Conservation (phyloP, 441 rosid species). For the Bruguiera hainesii region DNA sequence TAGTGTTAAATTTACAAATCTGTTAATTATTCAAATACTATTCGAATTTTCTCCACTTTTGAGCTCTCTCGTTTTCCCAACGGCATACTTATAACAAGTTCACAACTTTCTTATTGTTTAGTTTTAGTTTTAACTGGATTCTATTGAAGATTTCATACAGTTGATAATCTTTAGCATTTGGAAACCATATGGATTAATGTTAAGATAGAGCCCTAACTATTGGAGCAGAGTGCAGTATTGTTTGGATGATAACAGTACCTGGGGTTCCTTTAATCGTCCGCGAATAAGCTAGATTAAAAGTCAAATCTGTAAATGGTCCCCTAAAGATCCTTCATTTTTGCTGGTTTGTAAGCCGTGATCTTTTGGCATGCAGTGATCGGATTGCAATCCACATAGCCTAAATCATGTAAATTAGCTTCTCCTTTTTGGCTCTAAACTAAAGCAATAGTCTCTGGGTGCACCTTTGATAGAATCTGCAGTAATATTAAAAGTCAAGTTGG, state of each 20-base stretch:
- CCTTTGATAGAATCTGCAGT: too few relatives aligned
- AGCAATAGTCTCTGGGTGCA: too few relatives aligned
- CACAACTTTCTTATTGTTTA: too few relatives aligned
- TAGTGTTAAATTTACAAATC: too few relatives aligned
- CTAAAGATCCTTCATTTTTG: conserved; percentile 16
- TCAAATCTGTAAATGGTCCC: conserved; percentile 7
- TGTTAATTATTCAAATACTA: too few relatives aligned
- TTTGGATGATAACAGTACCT: background rate
- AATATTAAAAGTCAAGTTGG: too few relatives aligned
- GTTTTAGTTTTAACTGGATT: background rate
- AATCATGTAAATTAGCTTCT: background rate
- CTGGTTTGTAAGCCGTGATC: conserved; percentile 17
- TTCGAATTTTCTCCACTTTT: too few relatives aligned
- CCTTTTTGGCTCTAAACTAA: too few relatives aligned
- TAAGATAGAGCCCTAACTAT: background rate
- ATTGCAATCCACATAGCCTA: conserved; percentile 29
- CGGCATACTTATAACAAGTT: too few relatives aligned
- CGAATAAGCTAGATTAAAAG: background rate
- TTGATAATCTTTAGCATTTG: background rate
- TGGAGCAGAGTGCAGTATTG: background rate
- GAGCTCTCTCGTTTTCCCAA: too few relatives aligned
- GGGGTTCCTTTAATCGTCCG: background rate
- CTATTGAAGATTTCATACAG: background rate
- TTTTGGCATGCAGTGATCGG: conserved; percentile 17
- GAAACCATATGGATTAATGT: background rate